Conservation (phyloP, 176 grass and related monocot genomes). For the Oryza punctata region DNA sequence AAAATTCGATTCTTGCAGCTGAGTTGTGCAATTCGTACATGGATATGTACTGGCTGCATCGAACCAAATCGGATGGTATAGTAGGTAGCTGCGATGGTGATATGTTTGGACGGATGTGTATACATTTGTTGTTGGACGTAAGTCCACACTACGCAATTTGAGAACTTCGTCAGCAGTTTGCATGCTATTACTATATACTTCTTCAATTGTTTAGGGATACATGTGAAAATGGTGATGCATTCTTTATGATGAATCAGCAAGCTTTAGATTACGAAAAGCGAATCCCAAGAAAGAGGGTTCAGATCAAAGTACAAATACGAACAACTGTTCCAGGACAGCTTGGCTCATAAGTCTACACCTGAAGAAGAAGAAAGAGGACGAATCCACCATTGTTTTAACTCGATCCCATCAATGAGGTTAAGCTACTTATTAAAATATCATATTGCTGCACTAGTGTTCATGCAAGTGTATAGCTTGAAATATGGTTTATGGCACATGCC, state of each 20-base stretch:
- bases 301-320: slow-evolving; percentile 35
- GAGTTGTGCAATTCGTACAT: slow-evolving; percentile 25
- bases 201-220: slow-evolving; percentile 21
- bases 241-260: slow-evolving; percentile 36
- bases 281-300: slow-evolving; percentile 36
- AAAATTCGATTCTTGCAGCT: background rate
- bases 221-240: slow-evolving; percentile 28
- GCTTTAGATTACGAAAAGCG: slow-evolving; percentile 30
- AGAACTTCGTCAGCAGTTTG: slow-evolving; percentile 20
- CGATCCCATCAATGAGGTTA: background rate
- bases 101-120: slow-evolving; percentile 21
- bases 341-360: slow-evolving; percentile 24
- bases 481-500: slow-evolving; percentile 25
- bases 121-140: slow-evolving; percentile 31
- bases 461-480: background rate
- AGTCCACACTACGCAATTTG: background rate
- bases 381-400: slow-evolving; percentile 12
- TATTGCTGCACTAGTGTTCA: background rate
- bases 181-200: slow-evolving; percentile 27
- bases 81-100: slow-evolving; percentile 35
- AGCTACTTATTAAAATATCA: slow-evolving; percentile 22
- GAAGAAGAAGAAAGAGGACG: slow-evolving; percentile 16
- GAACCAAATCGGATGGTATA: slow-evolving; percentile 4
- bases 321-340: slow-evolving; percentile 28
- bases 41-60: background rate